Evolutionary conservation across 768 basidiomycete genomes (phyloP).

Genomic region (Pisolithus tinctorius): DNA sequence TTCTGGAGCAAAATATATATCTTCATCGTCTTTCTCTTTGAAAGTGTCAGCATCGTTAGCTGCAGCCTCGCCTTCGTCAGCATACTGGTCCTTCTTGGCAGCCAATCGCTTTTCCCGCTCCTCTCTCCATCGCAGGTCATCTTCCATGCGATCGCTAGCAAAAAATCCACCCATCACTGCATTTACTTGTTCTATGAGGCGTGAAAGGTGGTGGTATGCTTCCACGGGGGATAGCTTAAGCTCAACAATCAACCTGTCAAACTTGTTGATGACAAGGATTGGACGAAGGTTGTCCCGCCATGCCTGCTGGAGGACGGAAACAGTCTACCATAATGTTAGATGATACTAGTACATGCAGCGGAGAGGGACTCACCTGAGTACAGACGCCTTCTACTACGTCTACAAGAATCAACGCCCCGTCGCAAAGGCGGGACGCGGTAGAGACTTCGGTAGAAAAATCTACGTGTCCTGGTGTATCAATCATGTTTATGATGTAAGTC

Average conservation of each 20-base stretch:
- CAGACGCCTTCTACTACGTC: slow-evolving; percentile 98
- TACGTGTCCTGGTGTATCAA: slow-evolving; percentile 98
- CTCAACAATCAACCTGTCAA: slow-evolving; percentile 91
- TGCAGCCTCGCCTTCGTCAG: slow-evolving; percentile 56
- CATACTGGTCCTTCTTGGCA: slow-evolving; percentile 62
- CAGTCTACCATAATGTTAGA: slow-evolving; percentile 51
- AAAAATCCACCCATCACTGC: slow-evolving; percentile 98
- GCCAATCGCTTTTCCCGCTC: slow-evolving; percentile 79
- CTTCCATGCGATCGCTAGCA: slow-evolving; percentile 93
- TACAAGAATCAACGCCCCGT: slow-evolving; percentile 91
- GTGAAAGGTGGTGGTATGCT: slow-evolving; percentile 89
- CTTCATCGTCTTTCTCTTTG: slow-evolving; percentile 95
- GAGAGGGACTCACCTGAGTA: slow-evolving; percentile 69
- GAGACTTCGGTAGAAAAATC: slow-evolving; percentile 98
- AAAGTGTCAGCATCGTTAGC: slow-evolving; percentile 62
- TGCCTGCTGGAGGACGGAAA: slow-evolving; percentile 90
- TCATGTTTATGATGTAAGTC: slow-evolving; percentile 88
- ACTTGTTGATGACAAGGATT: slow-evolving; percentile 93
- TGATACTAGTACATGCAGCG: background rate
- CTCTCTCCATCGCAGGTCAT: slow-evolving; percentile 91
- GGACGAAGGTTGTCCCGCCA: slow-evolving; percentile 87
- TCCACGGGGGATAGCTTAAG: slow-evolving; percentile 86
- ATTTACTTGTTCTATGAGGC: slow-evolving; percentile 94
- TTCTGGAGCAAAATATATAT: slow-evolving; percentile 95
- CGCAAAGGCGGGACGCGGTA: slow-evolving; percentile 86